phyloP scores from a whole-genome alignment of 371 early-diverging fungal genomes.

The Rhizopus stolonifer region DNA sequence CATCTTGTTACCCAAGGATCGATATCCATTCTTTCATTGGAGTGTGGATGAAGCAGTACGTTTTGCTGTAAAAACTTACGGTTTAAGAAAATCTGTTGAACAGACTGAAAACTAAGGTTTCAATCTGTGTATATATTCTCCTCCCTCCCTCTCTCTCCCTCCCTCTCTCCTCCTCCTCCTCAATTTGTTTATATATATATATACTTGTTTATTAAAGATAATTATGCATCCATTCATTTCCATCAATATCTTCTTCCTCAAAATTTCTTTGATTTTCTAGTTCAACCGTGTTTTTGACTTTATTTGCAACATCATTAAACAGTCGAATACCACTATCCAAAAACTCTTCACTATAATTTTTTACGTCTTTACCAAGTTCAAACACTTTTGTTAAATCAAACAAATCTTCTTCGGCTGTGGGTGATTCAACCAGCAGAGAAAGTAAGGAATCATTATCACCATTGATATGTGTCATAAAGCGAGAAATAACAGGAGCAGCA shows the following conservation, averaged over 20 bases:
- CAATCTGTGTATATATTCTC: too few relatives aligned
- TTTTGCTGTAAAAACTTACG: conserved; percentile 24
- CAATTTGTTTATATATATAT: too few relatives aligned
- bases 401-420: conserved; percentile 21
- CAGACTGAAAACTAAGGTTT: too few relatives aligned
- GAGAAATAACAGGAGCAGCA: conserved; percentile 25
- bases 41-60: conserved; percentile 46
- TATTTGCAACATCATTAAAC: conserved; percentile 39
- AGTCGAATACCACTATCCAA: conserved; percentile 40
- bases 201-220: conserved; percentile 13
- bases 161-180: too few relatives aligned
- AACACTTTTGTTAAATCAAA: conserved; percentile 47
- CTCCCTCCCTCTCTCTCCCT: too few relatives aligned
- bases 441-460: conserved; percentile 23
- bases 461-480: conserved; percentile 33
- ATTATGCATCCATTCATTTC: conserved; percentile 11
- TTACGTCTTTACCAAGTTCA: conserved; percentile 40
- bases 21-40: conserved; percentile 55
- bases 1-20: conserved; percentile 31
- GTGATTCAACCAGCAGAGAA: conserved; percentile 27
- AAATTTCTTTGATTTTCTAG: conserved; percentile 1
- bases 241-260: neutral
- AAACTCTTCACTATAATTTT: conserved; percentile 31
- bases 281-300: conserved; percentile 22
- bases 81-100: neutral